A percentile compares a stretch with the other conserved stretches of the same genome.
Conservation (phyloP, 2,329 filamentous ascomycete genomes). For the Fusarium sp. region DNA sequence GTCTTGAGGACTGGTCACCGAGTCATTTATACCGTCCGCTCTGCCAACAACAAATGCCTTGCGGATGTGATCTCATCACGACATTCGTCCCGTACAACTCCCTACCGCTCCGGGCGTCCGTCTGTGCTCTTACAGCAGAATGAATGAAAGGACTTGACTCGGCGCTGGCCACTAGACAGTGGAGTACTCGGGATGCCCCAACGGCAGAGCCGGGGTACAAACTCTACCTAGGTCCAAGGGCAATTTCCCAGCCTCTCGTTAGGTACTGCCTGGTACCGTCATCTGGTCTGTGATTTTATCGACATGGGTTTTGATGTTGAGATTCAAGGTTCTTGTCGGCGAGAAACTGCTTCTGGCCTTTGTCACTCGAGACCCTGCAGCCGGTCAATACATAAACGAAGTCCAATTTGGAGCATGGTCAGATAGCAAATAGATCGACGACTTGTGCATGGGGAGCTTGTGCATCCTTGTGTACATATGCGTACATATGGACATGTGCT, state of each 20-base stretch:
- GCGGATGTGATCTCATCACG: slow-evolving; percentile 1
- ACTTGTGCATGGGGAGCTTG: slow-evolving; percentile 19
- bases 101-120: slow-evolving; percentile 7
- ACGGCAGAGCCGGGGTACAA: slow-evolving; percentile 33
- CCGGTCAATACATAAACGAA: slow-evolving; percentile 7
- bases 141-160: slow-evolving; percentile 36
- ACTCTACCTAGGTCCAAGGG: slow-evolving; percentile 29
- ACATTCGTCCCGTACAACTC: not conserved
- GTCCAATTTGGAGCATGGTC: slow-evolving; percentile 11
- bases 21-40: not conserved
- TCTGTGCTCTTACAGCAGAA: slow-evolving; percentile 32
- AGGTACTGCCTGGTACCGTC: slow-evolving; percentile 28
- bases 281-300: slow-evolving; percentile 29
- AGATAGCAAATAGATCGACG: slow-evolving; percentile 24
- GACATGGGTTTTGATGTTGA: slow-evolving; percentile 30
- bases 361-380: slow-evolving; percentile 18
- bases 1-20: not conserved
- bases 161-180: slow-evolving; percentile 37
- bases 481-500: slow-evolving; percentile 1
- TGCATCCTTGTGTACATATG: not conserved
- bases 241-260: slow-evolving; percentile 40
- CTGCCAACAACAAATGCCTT: not conserved
- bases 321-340: slow-evolving; percentile 31
- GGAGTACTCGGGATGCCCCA: slow-evolving; percentile 27
- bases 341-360: slow-evolving; percentile 21